Base-by-base conservation (phyloP, 2,329 filamentous ascomycete species). In the Acephala macrosclerotiorum region DNA sequence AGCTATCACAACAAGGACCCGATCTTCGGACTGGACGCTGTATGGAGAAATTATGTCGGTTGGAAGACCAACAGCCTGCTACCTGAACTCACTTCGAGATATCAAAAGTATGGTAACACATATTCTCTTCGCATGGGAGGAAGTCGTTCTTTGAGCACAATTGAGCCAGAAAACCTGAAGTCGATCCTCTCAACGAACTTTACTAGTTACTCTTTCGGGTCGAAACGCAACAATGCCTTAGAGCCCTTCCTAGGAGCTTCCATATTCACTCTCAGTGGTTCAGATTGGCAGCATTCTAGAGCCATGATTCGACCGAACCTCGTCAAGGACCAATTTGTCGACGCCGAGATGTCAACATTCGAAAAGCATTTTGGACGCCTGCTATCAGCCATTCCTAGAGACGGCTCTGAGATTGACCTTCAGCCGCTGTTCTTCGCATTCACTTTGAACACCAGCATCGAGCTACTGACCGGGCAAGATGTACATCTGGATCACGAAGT, bases 1-100 rank as follows among this genome's bases (percentile, higher is more conserved):
- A 56, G 33, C 33, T 56, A n/a, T 33, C 51, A 22, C 20, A 56
- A 56, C 51, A 56, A 56, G n/a, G 51, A 56, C 33, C 51, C 22
- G 26, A 56, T 56, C 26, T 56, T 56, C 25, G 51, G 51, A 18
- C 51, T 56, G 11, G 51, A 56, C 12, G n/a, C 33, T 33, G 18
- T 11, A 9, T 35, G 22, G 22, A 35, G 26, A 9, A 56, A 29
- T 12, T 56, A 56, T 8, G 84, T 87, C 14, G 87, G 90, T 0
- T 42, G 38, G 38, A 42, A 42, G 38, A 42, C 4, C 5, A 14
- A 14, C 18, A 42, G 14, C 14, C 12, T 42, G 12, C 38, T 42
- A n/a, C 38, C 38, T 14, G 38, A 42, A 14, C 38, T 42, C 38
- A 6, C 38, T 3, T 42, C 38, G 12, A 4, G 38, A 12, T 42